These are phyloP conservation scores for Alternaria viburni DNA, from an alignment of 2,329 filamentous ascomycete genomes.

Conservation along the genomic window DNA sequence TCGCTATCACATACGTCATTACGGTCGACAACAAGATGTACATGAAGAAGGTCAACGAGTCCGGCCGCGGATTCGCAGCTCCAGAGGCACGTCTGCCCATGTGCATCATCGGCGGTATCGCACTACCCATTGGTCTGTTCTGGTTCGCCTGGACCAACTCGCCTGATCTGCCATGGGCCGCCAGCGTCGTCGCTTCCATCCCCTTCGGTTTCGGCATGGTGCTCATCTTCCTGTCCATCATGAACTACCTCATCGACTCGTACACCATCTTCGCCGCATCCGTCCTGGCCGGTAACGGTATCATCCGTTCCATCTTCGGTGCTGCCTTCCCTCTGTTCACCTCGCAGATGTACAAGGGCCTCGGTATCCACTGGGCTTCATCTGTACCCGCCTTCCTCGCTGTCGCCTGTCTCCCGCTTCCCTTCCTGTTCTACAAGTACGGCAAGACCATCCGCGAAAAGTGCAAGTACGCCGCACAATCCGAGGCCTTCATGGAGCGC, in stretches of 20 bases:
- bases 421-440: conserved; percentile 78
- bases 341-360: conserved; percentile 62
- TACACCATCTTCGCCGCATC: conserved; percentile 79
- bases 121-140: conserved; percentile 61
- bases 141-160: conserved; percentile 55
- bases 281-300: conserved; percentile 77
- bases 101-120: conserved; percentile 66
- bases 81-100: conserved; percentile 71
- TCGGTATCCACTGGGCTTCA: conserved; percentile 75
- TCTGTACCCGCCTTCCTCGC: conserved; percentile 77
- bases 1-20: conserved; percentile 61
- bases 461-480: conserved; percentile 74
- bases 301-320: conserved; percentile 78
- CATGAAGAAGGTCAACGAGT: conserved; percentile 50
- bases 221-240: conserved; percentile 66
- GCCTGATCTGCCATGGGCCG: conserved; percentile 63
- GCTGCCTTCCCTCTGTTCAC: conserved; percentile 83
- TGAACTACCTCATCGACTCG: conserved; percentile 52
- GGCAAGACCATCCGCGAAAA: conserved; percentile 67
- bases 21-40: conserved; percentile 47
- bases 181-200: conserved; percentile 57
- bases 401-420: conserved; percentile 73
- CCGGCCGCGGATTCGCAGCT: conserved; percentile 62
- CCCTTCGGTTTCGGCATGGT: conserved; percentile 67
- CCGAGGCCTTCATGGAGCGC: conserved; percentile 64